Evolutionary conservation across 106 monocot genomes (phyloP).

Genomic region (Apostasia shenzhenica): DNA sequence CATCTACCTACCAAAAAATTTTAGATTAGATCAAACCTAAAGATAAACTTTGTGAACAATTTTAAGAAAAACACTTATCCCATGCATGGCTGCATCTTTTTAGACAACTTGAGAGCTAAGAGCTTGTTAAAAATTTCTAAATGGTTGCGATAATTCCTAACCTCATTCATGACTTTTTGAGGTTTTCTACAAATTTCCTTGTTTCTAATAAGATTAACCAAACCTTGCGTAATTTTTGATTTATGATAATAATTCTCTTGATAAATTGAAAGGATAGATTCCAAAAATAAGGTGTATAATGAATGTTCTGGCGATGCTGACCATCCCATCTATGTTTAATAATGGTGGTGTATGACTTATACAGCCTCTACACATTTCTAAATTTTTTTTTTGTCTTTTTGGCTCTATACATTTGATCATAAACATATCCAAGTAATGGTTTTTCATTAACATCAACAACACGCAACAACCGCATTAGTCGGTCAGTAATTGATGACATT

Average conservation of each 20-base stretch:
- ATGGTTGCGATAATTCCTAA: neutral
- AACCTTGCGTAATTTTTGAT: neutral
- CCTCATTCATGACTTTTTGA: neutral
- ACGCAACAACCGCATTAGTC: neutral
- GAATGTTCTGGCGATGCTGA: neutral
- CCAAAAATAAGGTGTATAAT: neutral
- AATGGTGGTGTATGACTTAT: too few species aligned
- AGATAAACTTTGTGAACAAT: too few species aligned
- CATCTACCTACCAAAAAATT: too few species aligned
- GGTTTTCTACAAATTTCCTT: neutral
- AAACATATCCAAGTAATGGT: neutral
- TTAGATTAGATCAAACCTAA: too few species aligned
- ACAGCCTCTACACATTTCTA: neutral
- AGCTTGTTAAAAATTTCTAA: too few species aligned
- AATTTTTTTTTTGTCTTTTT: neutral
- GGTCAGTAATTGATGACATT: neutral
- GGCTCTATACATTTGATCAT: neutral
- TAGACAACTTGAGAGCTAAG: too few species aligned
- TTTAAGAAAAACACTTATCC: too few species aligned
- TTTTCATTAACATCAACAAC: slow-evolving; percentile 3
- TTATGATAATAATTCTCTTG: neutral
- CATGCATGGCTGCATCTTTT: too few species aligned
- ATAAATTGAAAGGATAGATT: neutral
- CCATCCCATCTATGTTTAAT: neutral
- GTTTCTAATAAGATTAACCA: neutral